These are phyloP conservation scores for Malassezia restricta DNA, from an alignment of 1,284 basidiomycete species.

Conservation along the genomic window DNA sequence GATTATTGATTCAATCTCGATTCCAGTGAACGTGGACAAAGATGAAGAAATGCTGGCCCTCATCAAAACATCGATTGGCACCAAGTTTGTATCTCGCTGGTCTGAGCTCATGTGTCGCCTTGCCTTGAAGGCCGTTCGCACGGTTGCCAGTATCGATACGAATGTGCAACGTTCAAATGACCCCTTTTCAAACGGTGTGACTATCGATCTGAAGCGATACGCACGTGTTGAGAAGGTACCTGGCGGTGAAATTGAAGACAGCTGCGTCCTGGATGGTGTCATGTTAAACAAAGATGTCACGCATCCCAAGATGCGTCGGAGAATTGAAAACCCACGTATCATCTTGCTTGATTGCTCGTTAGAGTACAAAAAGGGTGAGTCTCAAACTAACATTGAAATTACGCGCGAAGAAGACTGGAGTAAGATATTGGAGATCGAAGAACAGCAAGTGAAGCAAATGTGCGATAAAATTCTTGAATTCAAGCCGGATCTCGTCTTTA, in stretches of 20 bases:
- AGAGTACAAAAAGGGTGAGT: slow-evolving; percentile 99
- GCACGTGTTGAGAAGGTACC: slow-evolving; percentile 94
- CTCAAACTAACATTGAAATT: slow-evolving; percentile 97
- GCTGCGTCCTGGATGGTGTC: slow-evolving; percentile 72
- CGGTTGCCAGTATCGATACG: slow-evolving; percentile 55
- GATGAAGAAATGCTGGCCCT: slow-evolving; percentile 88
- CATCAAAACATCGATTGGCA: slow-evolving; percentile 98
- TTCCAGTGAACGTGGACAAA: slow-evolving; percentile 74
- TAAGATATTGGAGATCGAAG: slow-evolving; percentile 83
- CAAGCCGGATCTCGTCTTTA: slow-evolving; percentile 88
- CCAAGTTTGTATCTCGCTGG: slow-evolving; percentile 94
- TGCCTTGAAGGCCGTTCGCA: slow-evolving; percentile 80
- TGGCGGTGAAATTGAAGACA: slow-evolving; percentile 92
- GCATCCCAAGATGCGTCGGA: slow-evolving; percentile 86
- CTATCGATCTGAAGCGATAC: slow-evolving; percentile 95
- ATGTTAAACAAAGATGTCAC: slow-evolving; percentile 99
- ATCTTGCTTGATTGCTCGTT: slow-evolving; percentile 86
- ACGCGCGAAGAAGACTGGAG: slow-evolving; percentile 88
- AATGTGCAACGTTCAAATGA: slow-evolving; percentile 11
- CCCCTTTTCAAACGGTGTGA: slow-evolving; percentile 52
- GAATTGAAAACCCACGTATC: slow-evolving; percentile 81
- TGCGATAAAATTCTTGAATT: slow-evolving; percentile 80
- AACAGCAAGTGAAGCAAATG: slow-evolving; percentile 85
- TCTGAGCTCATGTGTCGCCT: slow-evolving; percentile 93
- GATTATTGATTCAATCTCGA: slow-evolving; percentile 73